Conservation (phyloP, 1,284 basidiomycete genomes). For the Cutaneotrichosporon curvatum region DNA sequence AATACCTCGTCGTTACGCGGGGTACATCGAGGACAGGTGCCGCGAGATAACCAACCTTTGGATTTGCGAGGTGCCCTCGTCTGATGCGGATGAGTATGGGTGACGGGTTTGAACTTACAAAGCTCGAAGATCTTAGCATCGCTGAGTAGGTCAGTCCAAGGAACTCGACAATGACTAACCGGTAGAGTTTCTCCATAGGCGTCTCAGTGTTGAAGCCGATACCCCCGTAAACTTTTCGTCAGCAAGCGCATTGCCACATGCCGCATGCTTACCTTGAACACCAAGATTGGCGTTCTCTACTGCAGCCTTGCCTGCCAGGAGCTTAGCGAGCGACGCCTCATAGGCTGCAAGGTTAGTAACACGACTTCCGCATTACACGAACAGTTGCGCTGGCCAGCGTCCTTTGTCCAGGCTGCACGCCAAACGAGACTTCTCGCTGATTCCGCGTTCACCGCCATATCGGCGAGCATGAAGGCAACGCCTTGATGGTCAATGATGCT, state of each 20-base stretch:
- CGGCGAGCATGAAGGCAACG: conserved; percentile 53
- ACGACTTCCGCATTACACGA: background rate
- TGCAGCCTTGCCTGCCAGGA: conserved; percentile 47
- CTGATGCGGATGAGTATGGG: conserved; percentile 11
- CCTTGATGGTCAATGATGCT: conserved; percentile 54
- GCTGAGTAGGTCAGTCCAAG: conserved; percentile 11
- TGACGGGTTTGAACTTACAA: conserved; percentile 34
- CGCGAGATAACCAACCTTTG: conserved; percentile 46
- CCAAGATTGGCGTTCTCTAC: conserved; percentile 50
- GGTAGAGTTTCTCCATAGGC: conserved; percentile 53
- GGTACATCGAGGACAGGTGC: conserved; percentile 40
- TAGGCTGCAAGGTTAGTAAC: conserved; percentile 42
- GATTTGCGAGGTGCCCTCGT: conserved; percentile 47
- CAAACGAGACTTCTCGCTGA: conserved; percentile 50
- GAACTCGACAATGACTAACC: conserved; percentile 28
- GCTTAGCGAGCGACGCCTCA: conserved; percentile 54
- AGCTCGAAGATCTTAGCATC: conserved; percentile 50
- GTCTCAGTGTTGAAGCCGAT: conserved; percentile 53
- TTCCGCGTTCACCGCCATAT: conserved; percentile 54
- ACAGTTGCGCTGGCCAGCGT: conserved; percentile 50
- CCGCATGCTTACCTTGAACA: conserved; percentile 44
- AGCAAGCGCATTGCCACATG: background rate
- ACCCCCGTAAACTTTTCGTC: conserved; percentile 43
- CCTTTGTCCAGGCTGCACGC: conserved; percentile 51
- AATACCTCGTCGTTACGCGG: conserved; percentile 22